A percentile compares a stretch with the other conserved stretches of the same genome.
phyloP scores from a whole-genome alignment of 1,139 yeast species.

The Zhuliangozyma blackwelliae region DNA sequence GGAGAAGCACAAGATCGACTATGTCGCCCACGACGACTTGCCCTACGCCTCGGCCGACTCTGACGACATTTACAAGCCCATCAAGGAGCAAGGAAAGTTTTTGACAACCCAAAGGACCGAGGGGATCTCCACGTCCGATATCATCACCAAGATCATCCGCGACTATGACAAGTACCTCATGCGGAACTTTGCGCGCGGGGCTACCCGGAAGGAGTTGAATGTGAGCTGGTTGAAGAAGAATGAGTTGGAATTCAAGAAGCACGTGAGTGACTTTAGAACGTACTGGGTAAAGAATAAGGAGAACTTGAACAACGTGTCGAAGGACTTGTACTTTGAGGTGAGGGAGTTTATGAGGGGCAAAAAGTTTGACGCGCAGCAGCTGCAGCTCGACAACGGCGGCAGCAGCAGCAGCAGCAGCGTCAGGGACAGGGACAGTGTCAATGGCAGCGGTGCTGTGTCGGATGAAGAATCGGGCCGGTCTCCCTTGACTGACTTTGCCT shows the following conservation, averaged over 20 bases:
- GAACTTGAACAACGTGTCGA: conserved; percentile 68
- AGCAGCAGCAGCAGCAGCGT: conserved; percentile 21
- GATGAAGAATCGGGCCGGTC: conserved; percentile 21
- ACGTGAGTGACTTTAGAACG: conserved; percentile 78
- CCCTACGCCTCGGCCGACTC: conserved; percentile 86
- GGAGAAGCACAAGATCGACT: conserved; percentile 76
- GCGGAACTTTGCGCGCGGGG: conserved; percentile 97
- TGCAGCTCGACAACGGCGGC: conserved; percentile 22
- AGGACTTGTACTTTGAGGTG: conserved; percentile 79
- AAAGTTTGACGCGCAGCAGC: conserved; percentile 37
- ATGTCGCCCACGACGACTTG: conserved; percentile 95
- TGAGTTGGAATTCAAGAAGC: conserved; percentile 89
- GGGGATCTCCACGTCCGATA: conserved; percentile 93
- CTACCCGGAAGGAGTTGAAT: conserved; percentile 90
- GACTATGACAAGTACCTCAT: conserved; percentile 95
- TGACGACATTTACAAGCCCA: conserved; percentile 90
- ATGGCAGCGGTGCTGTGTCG: conserved; percentile 3
- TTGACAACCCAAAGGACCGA: conserved; percentile 94
- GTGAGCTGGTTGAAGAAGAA: conserved; percentile 97
- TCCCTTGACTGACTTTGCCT: conserved; percentile 60
- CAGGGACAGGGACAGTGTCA: conserved; percentile 17
- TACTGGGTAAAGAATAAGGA: conserved; percentile 75
- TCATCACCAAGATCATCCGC: conserved; percentile 87
- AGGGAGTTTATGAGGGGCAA: conserved; percentile 64
- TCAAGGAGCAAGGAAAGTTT: conserved; percentile 86